These are phyloP conservation scores for Pseudonitzschia multiseries DNA, from an alignment of 108 stramenopile genomes.

Conservation along the genomic window DNA sequence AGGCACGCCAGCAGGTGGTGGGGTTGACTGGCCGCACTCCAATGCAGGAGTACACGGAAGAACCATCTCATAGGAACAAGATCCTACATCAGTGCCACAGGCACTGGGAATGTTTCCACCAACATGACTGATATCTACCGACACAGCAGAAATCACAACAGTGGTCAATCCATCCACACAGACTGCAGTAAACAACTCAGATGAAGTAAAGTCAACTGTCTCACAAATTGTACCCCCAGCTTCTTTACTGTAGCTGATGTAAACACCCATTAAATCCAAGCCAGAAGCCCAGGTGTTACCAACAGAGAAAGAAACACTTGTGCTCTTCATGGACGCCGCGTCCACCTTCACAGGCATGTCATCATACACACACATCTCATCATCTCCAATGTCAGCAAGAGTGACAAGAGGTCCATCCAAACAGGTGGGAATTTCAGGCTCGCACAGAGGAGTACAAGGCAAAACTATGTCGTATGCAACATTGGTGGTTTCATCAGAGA, in stretches of 20 bases:
- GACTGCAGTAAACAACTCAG: background rate
- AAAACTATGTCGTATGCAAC: background rate
- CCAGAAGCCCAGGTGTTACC: background rate
- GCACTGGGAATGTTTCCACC: background rate
- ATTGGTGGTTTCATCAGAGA: background rate
- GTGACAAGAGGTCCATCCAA: constrained; percentile 2
- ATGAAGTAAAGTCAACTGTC: background rate
- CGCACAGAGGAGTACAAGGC: constrained; percentile 10
- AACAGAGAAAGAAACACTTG: background rate
- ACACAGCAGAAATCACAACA: background rate
- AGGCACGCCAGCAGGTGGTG: background rate
- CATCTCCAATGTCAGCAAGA: constrained; percentile 4
- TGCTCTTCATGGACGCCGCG: background rate
- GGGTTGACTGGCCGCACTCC: background rate
- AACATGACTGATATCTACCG: background rate
- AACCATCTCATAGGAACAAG: constrained; percentile 9
- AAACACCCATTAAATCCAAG: background rate
- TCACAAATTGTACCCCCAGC: background rate
- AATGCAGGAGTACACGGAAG: constrained; percentile 3
- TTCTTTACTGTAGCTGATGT: background rate
- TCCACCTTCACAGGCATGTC: background rate
- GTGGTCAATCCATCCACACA: background rate
- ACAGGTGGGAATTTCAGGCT: constrained; percentile 1
- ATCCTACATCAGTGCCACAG: background rate
- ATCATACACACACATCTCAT: constrained; percentile 2